Percentiles rank a stretch among this genome's conserved stretches.
phyloP scores from a whole-genome alignment of 148 eudicot genomes.

The Heliamphora exappendiculata region DNA sequence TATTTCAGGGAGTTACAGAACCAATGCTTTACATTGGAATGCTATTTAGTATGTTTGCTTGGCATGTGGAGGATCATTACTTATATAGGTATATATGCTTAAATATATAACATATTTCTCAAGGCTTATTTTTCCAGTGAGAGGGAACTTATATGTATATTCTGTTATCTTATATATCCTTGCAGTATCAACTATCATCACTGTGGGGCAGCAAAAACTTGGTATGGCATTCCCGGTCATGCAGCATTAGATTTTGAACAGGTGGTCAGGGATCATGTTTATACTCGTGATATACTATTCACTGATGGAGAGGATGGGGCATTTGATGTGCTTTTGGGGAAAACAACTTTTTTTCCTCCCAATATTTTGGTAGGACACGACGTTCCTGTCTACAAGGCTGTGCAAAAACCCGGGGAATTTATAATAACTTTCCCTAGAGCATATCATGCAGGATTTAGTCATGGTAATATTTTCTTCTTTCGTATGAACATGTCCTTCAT shows the following conservation, averaged over 20 bases:
- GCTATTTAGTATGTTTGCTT: slow-evolving; percentile 99
- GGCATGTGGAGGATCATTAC: slow-evolving; percentile 99
- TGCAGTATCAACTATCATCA: slow-evolving; percentile 96
- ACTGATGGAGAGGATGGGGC: slow-evolving; percentile 91
- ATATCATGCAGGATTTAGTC: slow-evolving; percentile 98
- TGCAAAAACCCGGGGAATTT: slow-evolving; percentile 93
- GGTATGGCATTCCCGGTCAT: slow-evolving; percentile 97
- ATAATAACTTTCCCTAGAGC: slow-evolving; percentile 92
- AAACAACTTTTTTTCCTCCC: slow-evolving; percentile 95
- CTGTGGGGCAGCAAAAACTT: slow-evolving; percentile 97
- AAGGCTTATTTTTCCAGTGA: background rate
- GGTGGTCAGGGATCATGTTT: slow-evolving; percentile 77
- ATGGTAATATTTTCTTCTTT: slow-evolving; percentile 49
- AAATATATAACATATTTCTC: background rate
- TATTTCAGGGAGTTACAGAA: slow-evolving; percentile 85
- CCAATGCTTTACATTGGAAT: slow-evolving; percentile 99
- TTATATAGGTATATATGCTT: slow-evolving; percentile 55
- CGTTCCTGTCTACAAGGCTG: slow-evolving; percentile 94
- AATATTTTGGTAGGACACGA: slow-evolving; percentile 65
- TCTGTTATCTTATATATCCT: slow-evolving; percentile 4
- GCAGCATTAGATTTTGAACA: slow-evolving; percentile 91
- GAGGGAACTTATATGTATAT: slow-evolving; percentile 6
- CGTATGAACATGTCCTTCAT: background rate
- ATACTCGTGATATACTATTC: slow-evolving; percentile 59
- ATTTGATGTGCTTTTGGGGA: slow-evolving; percentile 85